Conservation (phyloP, 371 early-diverging fungal species). For the Parasitella parasitica region DNA sequence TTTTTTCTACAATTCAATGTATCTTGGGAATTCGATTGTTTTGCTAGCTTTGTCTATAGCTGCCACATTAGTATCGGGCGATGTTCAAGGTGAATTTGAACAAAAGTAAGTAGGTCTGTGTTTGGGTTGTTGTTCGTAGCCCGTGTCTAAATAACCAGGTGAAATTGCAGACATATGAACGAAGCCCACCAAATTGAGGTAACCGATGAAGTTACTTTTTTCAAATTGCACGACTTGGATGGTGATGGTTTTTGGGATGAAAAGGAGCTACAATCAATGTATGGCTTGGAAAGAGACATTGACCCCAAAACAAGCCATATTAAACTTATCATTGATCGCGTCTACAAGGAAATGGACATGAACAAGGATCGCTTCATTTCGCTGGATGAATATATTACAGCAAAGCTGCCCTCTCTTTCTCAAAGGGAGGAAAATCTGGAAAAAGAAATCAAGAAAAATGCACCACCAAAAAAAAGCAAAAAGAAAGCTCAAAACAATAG, state of each 20-base stretch:
- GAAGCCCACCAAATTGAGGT: conserved; percentile 38
- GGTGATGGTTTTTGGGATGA: conserved; percentile 39
- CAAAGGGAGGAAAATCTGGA: conserved; percentile 9
- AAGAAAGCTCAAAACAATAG: background rate
- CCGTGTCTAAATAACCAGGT: too few relatives aligned
- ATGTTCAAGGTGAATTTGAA: conserved; percentile 5
- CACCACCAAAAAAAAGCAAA: background rate
- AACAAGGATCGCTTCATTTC: conserved; percentile 35
- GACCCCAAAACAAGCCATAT: conserved; percentile 40
- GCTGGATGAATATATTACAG: conserved; percentile 29
- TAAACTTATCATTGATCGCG: conserved; percentile 35
- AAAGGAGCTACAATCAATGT: conserved; percentile 30
- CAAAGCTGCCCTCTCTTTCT: conserved; percentile 26
- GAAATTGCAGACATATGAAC: conserved; percentile 32
- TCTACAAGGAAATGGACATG: conserved; percentile 40
- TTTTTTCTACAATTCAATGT: conserved; percentile 1
- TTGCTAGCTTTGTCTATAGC: background rate
- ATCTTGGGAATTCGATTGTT: background rate
- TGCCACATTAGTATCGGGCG: background rate
- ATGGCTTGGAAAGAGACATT: conserved; percentile 34
- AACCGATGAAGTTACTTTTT: conserved; percentile 37
- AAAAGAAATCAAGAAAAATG: background rate
- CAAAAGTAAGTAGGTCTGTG: conserved; percentile 1
- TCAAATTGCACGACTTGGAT: conserved; percentile 47
- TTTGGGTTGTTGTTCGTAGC: too few relatives aligned